A percentile compares a stretch with the other conserved stretches of the same genome.
Evolutionary conservation across 192 early-diverging fungal species (phyloP).

Genomic region (Chytriomyces confervae): DNA sequence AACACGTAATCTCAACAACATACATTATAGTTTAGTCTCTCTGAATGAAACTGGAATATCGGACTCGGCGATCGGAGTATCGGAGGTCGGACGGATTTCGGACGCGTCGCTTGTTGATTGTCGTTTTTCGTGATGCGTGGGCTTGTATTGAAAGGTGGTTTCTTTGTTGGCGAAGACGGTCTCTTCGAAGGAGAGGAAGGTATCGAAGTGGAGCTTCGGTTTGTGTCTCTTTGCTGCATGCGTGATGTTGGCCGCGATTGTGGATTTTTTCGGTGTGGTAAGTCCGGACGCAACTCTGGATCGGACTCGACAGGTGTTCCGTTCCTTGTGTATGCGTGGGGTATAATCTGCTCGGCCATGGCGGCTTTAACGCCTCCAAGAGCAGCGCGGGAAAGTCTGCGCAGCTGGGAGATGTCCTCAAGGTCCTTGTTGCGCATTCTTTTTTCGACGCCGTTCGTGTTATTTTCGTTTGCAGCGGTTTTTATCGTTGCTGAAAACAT

Average conservation of each 20-base stretch:
- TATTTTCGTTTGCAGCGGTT: no score
- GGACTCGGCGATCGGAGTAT: conserved; percentile 14
- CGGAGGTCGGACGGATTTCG: not conserved
- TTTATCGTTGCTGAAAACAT: no score
- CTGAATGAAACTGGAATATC: conserved; percentile 34
- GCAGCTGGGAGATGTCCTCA: no score
- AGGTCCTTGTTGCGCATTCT: no score
- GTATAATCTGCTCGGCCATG: no score
- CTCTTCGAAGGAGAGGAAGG: not conserved
- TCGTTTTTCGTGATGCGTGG: conserved; percentile 11
- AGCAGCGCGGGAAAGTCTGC: no score
- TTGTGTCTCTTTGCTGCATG: not conserved
- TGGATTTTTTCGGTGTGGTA: not conserved
- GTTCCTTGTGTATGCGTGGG: not conserved
- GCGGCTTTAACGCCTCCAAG: not conserved
- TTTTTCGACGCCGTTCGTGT: no score
- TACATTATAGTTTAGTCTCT: conserved; percentile 25
- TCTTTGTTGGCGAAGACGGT: not conserved
- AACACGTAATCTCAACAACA: not conserved
- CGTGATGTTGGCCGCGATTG: not conserved
- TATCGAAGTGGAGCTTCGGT: no score
- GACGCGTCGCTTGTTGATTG: no score
- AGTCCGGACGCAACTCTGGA: not conserved
- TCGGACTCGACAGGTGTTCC: not conserved
- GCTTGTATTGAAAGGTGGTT: conserved; percentile 20